Conservation (phyloP, 2,329 filamentous ascomycete genomes). For the Colletotrichum sp. region DNA sequence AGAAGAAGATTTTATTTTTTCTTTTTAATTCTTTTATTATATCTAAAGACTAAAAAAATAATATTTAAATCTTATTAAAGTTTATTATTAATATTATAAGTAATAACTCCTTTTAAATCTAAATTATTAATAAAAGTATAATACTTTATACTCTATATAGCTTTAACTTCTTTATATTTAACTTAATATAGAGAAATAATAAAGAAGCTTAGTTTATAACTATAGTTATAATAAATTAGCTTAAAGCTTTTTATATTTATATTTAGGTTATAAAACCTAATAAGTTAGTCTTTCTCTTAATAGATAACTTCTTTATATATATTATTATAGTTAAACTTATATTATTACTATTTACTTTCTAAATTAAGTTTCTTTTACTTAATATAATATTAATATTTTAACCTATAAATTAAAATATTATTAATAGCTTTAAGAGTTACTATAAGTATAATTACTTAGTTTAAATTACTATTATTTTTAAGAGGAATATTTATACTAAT, state of each 20-base stretch:
- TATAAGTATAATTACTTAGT: neutral
- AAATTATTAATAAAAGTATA: neutral
- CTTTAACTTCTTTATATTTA: neutral
- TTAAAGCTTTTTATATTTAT: neutral
- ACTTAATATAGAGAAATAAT: neutral
- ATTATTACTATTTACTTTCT: neutral
- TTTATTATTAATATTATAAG: neutral
- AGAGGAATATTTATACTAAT: too few relatives aligned
- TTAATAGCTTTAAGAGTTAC: neutral
- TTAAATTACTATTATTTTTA: too few relatives aligned
- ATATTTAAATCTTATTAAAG: rapidly evolving
- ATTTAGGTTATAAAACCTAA: neutral
- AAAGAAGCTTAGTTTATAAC: neutral
- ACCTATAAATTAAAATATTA: neutral
- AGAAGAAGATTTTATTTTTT: neutral
- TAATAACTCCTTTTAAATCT: neutral
- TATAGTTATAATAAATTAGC: neutral
- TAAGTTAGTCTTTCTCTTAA: neutral
- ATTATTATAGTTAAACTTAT: neutral
- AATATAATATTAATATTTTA: neutral
- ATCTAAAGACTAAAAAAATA: neutral
- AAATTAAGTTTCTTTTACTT: neutral
- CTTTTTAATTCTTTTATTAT: neutral
- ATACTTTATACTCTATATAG: neutral
- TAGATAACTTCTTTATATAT: neutral